phyloP scores from a whole-genome alignment of 345 rosid genomes.

The Excoecaria agallocha region DNA sequence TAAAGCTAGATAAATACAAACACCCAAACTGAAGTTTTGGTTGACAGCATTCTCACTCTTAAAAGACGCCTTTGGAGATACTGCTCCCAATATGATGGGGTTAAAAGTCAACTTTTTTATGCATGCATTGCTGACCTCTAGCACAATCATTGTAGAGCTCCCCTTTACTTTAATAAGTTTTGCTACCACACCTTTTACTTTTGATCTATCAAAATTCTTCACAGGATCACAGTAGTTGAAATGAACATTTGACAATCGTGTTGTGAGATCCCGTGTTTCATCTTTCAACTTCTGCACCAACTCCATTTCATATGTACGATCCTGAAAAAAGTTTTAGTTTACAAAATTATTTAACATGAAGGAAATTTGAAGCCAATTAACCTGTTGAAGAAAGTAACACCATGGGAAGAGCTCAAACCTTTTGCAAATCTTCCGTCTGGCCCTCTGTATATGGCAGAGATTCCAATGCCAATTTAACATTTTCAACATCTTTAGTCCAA shows the following conservation, averaged over 20 bases:
- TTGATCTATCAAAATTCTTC: conserved; percentile 80
- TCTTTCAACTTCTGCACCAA: conserved; percentile 74
- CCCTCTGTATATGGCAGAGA: conserved; percentile 71
- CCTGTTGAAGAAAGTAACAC: not conserved
- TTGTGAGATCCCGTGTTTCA: conserved; percentile 64
- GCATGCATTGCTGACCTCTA: conserved; percentile 60
- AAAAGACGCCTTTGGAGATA: too few species aligned
- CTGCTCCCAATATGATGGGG: not conserved
- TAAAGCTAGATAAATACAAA: too few species aligned
- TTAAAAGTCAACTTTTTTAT: not conserved
- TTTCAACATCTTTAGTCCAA: conserved; percentile 67
- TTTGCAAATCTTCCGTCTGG: conserved; percentile 85
- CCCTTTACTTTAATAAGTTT: conserved; percentile 85
- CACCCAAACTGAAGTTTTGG: too few species aligned
- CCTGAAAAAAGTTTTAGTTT: conserved; percentile 42
- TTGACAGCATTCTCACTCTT: too few species aligned
- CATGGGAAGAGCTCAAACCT: conserved; percentile 42
- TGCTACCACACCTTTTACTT: conserved; percentile 97
- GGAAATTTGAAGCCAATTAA: conserved; percentile 15
- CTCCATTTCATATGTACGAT: conserved; percentile 65
- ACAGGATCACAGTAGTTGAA: conserved; percentile 81
- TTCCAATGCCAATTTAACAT: conserved; percentile 47
- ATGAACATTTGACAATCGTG: conserved; percentile 75
- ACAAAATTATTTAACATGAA: conserved; percentile 15
- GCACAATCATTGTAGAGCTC: conserved; percentile 75